A percentile compares a stretch with the other conserved stretches of the same genome.
Conservation (phyloP, 1,139 yeast genomes). For the Kluyveromyces sp. region DNA sequence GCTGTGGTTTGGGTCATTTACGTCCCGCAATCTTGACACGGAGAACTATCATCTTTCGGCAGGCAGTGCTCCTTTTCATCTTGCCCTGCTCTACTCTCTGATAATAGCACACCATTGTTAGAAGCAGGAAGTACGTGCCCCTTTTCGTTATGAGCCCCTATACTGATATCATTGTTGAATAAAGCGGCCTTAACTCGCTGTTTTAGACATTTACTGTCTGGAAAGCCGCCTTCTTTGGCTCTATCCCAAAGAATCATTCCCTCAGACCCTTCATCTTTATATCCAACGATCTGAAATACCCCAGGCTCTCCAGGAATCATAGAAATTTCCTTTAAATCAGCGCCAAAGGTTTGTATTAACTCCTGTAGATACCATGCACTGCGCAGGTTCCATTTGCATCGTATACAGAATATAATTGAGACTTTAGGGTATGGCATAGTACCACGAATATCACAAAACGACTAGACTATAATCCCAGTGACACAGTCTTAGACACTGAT, state of each 20-base stretch:
- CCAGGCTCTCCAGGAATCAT: conserved; percentile 49
- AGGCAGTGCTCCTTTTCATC: not conserved
- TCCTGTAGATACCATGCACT: conserved; percentile 65
- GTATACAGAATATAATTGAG: conserved; percentile 50
- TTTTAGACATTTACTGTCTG: conserved; percentile 54
- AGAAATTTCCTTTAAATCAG: conserved; percentile 46
- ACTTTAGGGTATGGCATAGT: conserved; percentile 40
- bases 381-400: conserved; percentile 60
- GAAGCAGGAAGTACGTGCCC: not conserved
- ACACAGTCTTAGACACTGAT: too few relatives aligned
- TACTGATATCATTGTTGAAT: conserved; percentile 15
- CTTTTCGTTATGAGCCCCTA: conserved; percentile 17
- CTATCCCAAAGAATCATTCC: conserved; percentile 47
- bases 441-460: not conserved
- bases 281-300: conserved; percentile 41
- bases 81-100: too few relatives aligned
- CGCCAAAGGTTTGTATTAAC: conserved; percentile 51
- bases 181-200: conserved; percentile 35
- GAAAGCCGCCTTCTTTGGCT: conserved; percentile 48
- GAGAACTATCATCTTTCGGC: not conserved
- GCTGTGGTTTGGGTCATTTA: too few relatives aligned
- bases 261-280: conserved; percentile 15
- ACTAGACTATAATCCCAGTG: too few relatives aligned
- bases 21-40: not conserved
- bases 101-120: not conserved